Evolutionary conservation across 441 rosid species (phyloP), one percentile per base, ranked within the genome.

Genomic region (Bruguiera hainesii): DNA sequence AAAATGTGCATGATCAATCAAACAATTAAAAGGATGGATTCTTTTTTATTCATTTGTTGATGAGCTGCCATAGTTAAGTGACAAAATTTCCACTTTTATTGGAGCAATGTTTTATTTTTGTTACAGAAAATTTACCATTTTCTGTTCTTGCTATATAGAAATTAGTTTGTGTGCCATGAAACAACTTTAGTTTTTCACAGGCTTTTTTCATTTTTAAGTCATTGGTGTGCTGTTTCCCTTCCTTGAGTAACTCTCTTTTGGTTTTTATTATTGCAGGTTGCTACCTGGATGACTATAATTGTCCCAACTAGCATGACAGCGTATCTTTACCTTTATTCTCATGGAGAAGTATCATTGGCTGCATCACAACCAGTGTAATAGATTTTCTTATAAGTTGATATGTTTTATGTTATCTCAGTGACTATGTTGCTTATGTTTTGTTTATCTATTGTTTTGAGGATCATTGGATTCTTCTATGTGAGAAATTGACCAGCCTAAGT

Each of bases 291-390:
- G 99, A 91, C 98, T 59, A 90, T 85, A 62, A 62, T 88, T 56
- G 96, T 90, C 70, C 87, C 96, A 57, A 86, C 93, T 56, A 95
- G 99, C 82, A 88, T 91, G 97, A 90, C 96, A 18, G 90, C 97
- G 2, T 95, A 95, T 79, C 87, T 95, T 56, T 90, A 88, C 78
- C 94, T 94, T 28, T 94, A 91, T 81, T 94, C 99, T 31, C 98
- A 87, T 31, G 98, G 99, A 70, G 97, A 94, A 85, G 97, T 91
- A 42, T 84, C 91, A 5, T 77, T 86, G 83, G 99, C 99, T 64
- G 99, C 98, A 72, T 91, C 90, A 69, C 98, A 94, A 89, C 98
- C 98, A 83, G 97, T 94, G 98, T 94, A 94, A 89, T 91, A 91
- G 99, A 92, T 83, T 95, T 86, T 88, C 84, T 75, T 79, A 49